phyloP scores from a whole-genome alignment of 176 grass and related monocot genomes.

The Oryza officinalis region DNA sequence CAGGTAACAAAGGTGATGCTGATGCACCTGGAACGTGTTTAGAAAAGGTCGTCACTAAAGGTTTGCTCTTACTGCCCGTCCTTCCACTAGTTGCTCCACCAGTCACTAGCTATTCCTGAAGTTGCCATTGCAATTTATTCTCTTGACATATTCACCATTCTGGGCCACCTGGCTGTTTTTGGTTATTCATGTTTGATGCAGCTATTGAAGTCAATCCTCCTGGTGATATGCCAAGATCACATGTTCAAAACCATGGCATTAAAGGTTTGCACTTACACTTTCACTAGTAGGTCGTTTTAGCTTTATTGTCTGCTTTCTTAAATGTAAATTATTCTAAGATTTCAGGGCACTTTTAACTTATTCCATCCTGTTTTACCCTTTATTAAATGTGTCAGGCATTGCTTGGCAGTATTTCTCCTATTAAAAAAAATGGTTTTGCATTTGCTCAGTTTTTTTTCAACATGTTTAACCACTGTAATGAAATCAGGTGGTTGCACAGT shows the following conservation, averaged over 20 bases:
- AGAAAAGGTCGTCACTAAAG: constrained; percentile 19
- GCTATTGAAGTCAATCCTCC: constrained; percentile 20
- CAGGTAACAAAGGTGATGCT: constrained; percentile 32
- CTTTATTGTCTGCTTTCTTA: neutral
- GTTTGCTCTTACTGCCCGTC: constrained; percentile 6
- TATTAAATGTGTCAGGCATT: neutral
- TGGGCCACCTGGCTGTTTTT: constrained; percentile 14
- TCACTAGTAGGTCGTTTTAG: neutral
- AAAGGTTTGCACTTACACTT: neutral
- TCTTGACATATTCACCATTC: neutral
- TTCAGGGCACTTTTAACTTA: neutral
- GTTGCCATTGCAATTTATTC: neutral
- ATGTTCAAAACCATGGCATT: constrained; percentile 15
- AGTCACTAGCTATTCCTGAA: constrained; percentile 14
- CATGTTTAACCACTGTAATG: neutral
- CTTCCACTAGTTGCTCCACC: constrained; percentile 8
- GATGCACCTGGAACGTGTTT: constrained; percentile 4
- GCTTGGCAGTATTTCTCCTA: neutral
- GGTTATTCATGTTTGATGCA: neutral
- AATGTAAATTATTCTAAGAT: neutral
- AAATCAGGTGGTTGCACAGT: neutral
- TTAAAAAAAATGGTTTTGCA: neutral
- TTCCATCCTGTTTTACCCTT: neutral
- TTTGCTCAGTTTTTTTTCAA: constrained; percentile 5
- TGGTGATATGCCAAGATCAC: neutral